Evolutionary conservation across 2,329 filamentous ascomycete genomes (phyloP).

Genomic region (Fusarium sp.): DNA sequence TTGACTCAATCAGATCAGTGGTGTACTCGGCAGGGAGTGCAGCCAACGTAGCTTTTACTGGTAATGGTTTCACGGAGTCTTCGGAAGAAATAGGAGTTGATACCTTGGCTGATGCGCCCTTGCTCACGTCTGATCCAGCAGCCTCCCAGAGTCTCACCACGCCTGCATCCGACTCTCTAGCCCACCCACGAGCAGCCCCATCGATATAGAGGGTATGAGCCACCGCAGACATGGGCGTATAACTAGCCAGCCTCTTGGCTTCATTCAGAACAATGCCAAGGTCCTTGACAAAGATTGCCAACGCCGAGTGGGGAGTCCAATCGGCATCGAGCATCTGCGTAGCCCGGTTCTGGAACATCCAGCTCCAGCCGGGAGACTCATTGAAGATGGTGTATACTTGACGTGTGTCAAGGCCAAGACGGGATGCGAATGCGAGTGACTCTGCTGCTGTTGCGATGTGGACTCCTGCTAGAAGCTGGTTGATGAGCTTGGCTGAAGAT

Average conservation of each 20-base stretch:
- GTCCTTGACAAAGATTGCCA: background rate
- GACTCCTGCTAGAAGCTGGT: background rate
- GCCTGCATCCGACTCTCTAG: background rate
- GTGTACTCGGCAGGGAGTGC: background rate
- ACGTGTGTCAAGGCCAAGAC: background rate
- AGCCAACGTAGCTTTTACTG: background rate
- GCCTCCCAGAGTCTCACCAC: background rate
- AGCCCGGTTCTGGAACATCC: background rate
- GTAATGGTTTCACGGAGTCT: rapidly evolving
- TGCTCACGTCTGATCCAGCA: background rate
- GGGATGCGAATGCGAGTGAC: background rate
- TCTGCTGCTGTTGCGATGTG: background rate
- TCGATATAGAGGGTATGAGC: background rate
- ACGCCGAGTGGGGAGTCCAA: background rate
- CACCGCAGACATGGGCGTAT: background rate
- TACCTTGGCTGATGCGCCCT: background rate
- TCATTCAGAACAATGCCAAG: background rate
- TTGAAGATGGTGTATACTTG: background rate
- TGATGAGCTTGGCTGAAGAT: background rate
- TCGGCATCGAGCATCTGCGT: background rate
- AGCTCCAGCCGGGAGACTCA: background rate
- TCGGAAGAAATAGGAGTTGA: background rate
- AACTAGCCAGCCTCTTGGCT: background rate
- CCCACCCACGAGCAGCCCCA: background rate
- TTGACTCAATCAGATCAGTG: background rate